Conservation (phyloP, 2,329 filamentous ascomycete species). For the Exophiala lecanii-corni region DNA sequence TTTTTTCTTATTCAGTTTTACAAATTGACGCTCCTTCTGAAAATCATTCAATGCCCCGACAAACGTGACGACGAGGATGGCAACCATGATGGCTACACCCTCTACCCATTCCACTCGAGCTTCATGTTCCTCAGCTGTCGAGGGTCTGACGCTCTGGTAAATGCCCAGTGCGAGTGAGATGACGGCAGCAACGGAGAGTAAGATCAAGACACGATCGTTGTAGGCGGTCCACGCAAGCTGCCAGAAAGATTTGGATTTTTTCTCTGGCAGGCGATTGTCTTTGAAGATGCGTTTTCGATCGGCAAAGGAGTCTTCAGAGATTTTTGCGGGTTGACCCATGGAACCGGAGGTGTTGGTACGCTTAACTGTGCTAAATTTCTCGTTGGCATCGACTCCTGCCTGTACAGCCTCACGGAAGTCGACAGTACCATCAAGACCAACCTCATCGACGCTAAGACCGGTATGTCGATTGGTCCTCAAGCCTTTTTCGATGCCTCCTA, state of each 20-base stretch:
- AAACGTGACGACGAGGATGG: slow-evolving; percentile 69
- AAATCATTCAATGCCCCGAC: slow-evolving; percentile 77
- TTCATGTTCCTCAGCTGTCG: slow-evolving; percentile 24
- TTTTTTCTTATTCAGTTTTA: slow-evolving; percentile 75
- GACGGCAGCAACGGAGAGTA: slow-evolving; percentile 62
- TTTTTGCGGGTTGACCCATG: slow-evolving; percentile 20
- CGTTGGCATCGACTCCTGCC: slow-evolving; percentile 18
- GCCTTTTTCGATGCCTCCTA: slow-evolving; percentile 69
- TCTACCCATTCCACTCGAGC: slow-evolving; percentile 74
- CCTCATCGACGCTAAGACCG: slow-evolving; percentile 69
- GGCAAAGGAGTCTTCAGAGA: slow-evolving; percentile 35
- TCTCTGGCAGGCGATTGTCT: slow-evolving; percentile 61
- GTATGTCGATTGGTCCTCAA: slow-evolving; percentile 60
- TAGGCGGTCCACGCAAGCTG: slow-evolving; percentile 70
- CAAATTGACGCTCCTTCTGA: slow-evolving; percentile 77
- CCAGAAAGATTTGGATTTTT: slow-evolving; percentile 62
- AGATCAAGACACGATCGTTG: slow-evolving; percentile 70
- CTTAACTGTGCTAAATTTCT: slow-evolving; percentile 22
- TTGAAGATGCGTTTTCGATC: slow-evolving; percentile 69
- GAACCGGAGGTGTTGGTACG: slow-evolving; percentile 20
- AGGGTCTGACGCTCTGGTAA: slow-evolving; percentile 43
- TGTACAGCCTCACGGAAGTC: slow-evolving; percentile 60
- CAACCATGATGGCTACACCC: slow-evolving; percentile 72
- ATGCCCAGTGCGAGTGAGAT: slow-evolving; percentile 69
- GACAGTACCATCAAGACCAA: slow-evolving; percentile 57